phyloP scores from a whole-genome alignment of 345 rosid genomes.

The Psidium friedrichsthalianum region DNA sequence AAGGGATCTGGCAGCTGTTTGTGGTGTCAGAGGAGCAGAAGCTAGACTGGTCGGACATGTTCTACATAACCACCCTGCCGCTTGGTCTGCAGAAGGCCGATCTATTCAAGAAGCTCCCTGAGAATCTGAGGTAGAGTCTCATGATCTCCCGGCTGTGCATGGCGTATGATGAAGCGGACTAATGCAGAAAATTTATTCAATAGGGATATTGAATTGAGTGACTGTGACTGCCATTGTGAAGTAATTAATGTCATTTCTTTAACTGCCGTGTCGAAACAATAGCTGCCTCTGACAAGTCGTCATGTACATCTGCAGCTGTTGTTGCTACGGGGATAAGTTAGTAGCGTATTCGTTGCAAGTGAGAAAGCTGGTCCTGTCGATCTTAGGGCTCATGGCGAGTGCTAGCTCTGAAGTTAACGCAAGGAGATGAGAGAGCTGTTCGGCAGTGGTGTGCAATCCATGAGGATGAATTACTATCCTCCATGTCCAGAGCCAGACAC shows the following conservation, averaged over 20 bases:
- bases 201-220: background rate
- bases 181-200: background rate
- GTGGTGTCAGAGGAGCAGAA: constrained; percentile 42
- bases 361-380: constrained; percentile 13
- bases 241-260: background rate
- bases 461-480: constrained; percentile 41
- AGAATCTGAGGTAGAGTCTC: constrained; percentile 17
- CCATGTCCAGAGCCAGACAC: constrained; percentile 32
- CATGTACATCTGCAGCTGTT: background rate
- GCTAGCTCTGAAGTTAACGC: constrained; percentile 19
- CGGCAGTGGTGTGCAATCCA: constrained; percentile 21
- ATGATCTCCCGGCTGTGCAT: background rate
- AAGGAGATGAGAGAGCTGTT: constrained; percentile 23
- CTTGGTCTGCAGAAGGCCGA: constrained; percentile 10
- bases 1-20: constrained; percentile 41
- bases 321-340: constrained; percentile 11
- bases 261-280: background rate
- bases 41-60: constrained; percentile 51
- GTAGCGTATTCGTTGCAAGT: constrained; percentile 14
- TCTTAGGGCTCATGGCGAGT: constrained; percentile 20
- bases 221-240: background rate
- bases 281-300: background rate
- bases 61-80: constrained; percentile 23
- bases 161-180: background rate
- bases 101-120: constrained; percentile 27